Evolutionary conservation across 176 grass and related monocot genomes (phyloP).

Genomic region (Leersia perrieri): DNA sequence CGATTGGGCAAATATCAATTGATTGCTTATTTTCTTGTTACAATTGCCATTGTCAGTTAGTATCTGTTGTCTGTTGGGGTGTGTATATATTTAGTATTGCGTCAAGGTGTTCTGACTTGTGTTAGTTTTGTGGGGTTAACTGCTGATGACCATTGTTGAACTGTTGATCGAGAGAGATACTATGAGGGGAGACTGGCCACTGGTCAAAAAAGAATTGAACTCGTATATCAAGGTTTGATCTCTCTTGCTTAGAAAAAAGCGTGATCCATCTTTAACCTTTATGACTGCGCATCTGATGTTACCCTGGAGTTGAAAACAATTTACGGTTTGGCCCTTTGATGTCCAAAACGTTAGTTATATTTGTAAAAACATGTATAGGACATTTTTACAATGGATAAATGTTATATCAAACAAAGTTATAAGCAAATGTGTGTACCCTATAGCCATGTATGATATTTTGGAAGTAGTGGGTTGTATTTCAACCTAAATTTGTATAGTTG

Average conservation of each 20-base stretch:
- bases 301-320: background rate
- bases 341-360: too few relatives aligned
- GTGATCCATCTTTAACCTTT: background rate
- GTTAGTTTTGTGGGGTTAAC: background rate
- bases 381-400: too few relatives aligned
- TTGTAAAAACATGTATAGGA: too few relatives aligned
- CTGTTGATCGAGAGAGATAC: background rate
- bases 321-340: background rate
- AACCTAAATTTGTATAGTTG: too few relatives aligned
- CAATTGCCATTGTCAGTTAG: background rate
- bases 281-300: background rate
- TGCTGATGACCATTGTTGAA: background rate
- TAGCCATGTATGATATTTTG: too few relatives aligned
- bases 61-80: too few relatives aligned
- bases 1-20: background rate
- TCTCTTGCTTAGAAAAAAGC: background rate
- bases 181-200: background rate
- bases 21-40: background rate
- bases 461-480: too few relatives aligned
- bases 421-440: too few relatives aligned
- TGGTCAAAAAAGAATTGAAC: conserved; percentile 32
- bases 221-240: conserved; percentile 13
- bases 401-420: too few relatives aligned
- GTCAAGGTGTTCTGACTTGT: background rate
- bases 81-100: too few relatives aligned